These are phyloP conservation scores for Pichia thaimueangensis DNA, from an alignment of 805 yeast genomes.

Conservation along the genomic window DNA sequence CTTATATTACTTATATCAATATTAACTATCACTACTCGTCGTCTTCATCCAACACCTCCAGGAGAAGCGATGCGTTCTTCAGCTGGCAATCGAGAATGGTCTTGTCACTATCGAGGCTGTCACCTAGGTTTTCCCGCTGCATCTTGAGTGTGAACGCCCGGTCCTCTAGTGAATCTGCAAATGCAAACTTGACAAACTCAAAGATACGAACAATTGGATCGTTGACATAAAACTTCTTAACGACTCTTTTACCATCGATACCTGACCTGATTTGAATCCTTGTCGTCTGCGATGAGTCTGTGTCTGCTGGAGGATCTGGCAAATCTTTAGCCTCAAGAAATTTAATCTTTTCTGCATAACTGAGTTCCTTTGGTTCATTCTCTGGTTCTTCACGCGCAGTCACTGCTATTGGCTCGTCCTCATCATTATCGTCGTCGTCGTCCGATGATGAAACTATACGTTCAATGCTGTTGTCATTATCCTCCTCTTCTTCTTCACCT, in stretches of 20 bases:
- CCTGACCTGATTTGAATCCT: conserved; percentile 85
- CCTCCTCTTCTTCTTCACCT: conserved; percentile 23
- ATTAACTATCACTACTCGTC: no score
- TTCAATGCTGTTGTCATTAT: conserved; percentile 15
- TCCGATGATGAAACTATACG: conserved; percentile 14
- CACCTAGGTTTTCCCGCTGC: conserved; percentile 54
- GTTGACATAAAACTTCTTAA: conserved; percentile 55
- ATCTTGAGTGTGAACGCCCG: conserved; percentile 50
- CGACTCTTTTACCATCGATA: conserved; percentile 67
- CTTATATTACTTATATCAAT: no score
- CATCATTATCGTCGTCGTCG: conserved; percentile 19
- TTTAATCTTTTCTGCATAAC: conserved; percentile 17
- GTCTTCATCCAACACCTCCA: conserved; percentile 45
- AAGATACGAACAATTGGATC: conserved; percentile 59
- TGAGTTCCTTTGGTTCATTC: conserved; percentile 12
- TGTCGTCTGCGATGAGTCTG: conserved; percentile 49
- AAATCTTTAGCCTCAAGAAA: conserved; percentile 32
- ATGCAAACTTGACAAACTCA: conserved; percentile 57
- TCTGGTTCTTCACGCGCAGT: conserved; percentile 16
- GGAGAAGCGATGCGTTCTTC: conserved; percentile 70
- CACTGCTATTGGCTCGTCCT: conserved; percentile 2
- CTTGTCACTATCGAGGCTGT: conserved; percentile 41
- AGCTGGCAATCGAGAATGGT: conserved; percentile 72
- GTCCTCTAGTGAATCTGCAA: conserved; percentile 36
- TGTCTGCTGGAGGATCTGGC: conserved; percentile 52